Evolutionary conservation across 495 filamentous ascomycete genomes (phyloP), one percentile per base, ranked within the genome.

Genomic region (Poronia punctata): DNA sequence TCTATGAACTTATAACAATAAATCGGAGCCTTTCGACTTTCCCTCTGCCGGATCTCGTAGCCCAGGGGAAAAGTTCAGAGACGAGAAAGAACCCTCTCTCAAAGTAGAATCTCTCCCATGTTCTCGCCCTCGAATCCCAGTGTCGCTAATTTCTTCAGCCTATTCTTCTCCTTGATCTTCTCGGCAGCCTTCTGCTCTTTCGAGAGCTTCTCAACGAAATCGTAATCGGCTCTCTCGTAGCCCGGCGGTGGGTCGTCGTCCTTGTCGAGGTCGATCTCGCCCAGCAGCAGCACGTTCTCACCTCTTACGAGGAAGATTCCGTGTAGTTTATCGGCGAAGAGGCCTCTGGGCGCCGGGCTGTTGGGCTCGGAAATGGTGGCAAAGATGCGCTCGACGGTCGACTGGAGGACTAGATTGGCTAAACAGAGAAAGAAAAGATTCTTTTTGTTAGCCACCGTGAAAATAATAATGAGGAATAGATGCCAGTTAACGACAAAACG

Each of bases 321-420:
- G 18, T 84, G 77, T 1, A 75, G 68, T 27, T 92, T 72, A 57
- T 94, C 87, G 27, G 85, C 86, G 56, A 88, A 97, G 21, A 86
- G 67, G 33, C 66, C 72, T 26, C 29, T 48, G 3, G 38, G 51
- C 17, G 45, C 51, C n/a, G 48, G 28, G 11, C 51, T 45, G 5
- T 46, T 22, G 19, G 52, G 53, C 18, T 41, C 45, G 10, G 53
- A 45, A 9, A 55, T 28, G 60, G 69, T 39, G 68, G 74, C 80
- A 53, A 86, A 95, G 39, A 95, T 72, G 10, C 90, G 72, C 64
- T 98, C 92, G 49, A 84, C 71, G 6, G 90, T 94, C 45, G 87
- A 86, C 57, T 95, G 88, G 38, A 98, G 78, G 25, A 95, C 86
- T 29, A 98, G 72, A 63, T 98, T 98, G 33, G 89, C 89, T 96